A percentile compares a stretch with the other conserved stretches of the same genome.
These are phyloP conservation scores for Solanum gracilifrons DNA, from an alignment of 257 asterid species.

Conservation along the genomic window DNA sequence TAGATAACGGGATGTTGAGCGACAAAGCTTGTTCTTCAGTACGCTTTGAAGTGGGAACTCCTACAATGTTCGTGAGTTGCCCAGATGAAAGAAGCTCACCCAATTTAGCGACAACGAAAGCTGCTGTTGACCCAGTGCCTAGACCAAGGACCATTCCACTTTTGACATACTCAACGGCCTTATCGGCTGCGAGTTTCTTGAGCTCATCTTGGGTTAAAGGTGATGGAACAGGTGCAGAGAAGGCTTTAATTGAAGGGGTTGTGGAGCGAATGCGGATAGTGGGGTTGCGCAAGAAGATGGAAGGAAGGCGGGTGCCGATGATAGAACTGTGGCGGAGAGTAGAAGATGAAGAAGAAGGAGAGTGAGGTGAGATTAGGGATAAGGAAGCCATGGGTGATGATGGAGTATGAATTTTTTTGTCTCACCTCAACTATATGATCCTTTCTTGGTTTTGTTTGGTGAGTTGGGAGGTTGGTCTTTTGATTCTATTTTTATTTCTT, in stretches of 20 bases:
- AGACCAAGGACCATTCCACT: conserved; percentile 93
- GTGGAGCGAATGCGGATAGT: conserved; percentile 4
- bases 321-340: conserved; percentile 4
- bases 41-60: conserved; percentile 78
- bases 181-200: conserved; percentile 84
- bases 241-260: conserved; percentile 16
- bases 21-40: conserved; percentile 65
- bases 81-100: conserved; percentile 71
- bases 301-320: background rate
- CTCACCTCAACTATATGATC: background rate
- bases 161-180: conserved; percentile 77
- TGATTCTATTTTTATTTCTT: background rate
- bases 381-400: conserved; percentile 12
- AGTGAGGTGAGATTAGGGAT: conserved; percentile 5
- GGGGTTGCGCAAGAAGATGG: background rate
- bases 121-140: conserved; percentile 98
- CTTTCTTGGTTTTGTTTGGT: background rate
- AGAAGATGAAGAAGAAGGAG: background rate
- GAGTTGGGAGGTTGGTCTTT: background rate
- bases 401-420: background rate
- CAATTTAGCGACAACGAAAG: conserved; percentile 83
- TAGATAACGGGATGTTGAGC: conserved; percentile 52
- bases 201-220: conserved; percentile 74
- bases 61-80: conserved; percentile 47
- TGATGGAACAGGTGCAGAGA: conserved; percentile 31